Evolutionary conservation across 2,329 filamentous ascomycete genomes (phyloP).

Genomic region (Trichophyton verrucosum): DNA sequence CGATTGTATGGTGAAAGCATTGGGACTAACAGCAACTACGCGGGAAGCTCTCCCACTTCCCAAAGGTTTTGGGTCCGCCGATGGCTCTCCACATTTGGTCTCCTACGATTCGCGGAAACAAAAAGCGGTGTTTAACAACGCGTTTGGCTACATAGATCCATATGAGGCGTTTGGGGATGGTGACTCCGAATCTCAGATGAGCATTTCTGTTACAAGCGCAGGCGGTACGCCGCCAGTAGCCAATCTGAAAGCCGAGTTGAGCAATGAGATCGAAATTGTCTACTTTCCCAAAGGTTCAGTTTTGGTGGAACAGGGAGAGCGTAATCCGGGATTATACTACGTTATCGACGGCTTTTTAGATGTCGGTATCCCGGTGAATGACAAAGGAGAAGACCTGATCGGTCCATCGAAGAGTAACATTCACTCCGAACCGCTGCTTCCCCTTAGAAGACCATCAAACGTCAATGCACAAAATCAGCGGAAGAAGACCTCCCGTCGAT

Average conservation of each 20-base stretch:
- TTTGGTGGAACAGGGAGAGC: slow-evolving; percentile 87
- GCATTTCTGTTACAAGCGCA: slow-evolving; percentile 51
- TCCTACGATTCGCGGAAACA: slow-evolving; percentile 73
- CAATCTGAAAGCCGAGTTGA: slow-evolving; percentile 62
- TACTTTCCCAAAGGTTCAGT: slow-evolving; percentile 93
- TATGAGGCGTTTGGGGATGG: slow-evolving; percentile 62
- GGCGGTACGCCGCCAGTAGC: slow-evolving; percentile 51
- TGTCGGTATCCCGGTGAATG: slow-evolving; percentile 67
- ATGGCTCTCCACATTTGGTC: slow-evolving; percentile 71
- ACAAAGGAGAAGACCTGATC: slow-evolving; percentile 38
- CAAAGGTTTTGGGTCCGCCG: slow-evolving; percentile 57
- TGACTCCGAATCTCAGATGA: slow-evolving; percentile 73
- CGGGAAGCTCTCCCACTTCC: slow-evolving; percentile 45
- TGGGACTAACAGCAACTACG: slow-evolving; percentile 59
- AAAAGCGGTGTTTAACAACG: slow-evolving; percentile 70
- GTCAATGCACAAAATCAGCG: slow-evolving; percentile 21
- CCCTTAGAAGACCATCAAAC: slow-evolving; percentile 30
- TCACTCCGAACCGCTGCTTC: slow-evolving; percentile 32
- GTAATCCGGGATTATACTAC: slow-evolving; percentile 94
- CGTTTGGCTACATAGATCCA: slow-evolving; percentile 81
- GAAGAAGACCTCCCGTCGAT: slow-evolving; percentile 45
- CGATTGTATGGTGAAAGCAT: slow-evolving; percentile 89
- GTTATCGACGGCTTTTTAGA: slow-evolving; percentile 95
- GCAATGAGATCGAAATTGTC: slow-evolving; percentile 89
- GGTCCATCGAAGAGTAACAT: slow-evolving; percentile 22